Conservation (phyloP, 208 protist genomes). For the Porcisia hertigi region DNA sequence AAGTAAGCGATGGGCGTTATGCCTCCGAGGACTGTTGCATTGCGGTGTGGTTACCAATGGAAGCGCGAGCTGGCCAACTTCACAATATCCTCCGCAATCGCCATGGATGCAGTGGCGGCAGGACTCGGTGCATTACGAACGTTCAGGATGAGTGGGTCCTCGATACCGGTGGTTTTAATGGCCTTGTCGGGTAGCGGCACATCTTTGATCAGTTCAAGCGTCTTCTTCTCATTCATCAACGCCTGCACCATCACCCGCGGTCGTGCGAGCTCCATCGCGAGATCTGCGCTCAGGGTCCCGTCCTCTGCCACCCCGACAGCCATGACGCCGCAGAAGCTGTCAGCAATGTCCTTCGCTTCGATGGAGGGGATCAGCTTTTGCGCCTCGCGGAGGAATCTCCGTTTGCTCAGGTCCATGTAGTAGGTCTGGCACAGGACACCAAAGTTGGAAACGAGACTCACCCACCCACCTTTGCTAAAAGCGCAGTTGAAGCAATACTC, state of each 20-base stretch:
- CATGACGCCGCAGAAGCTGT: conserved; percentile 82
- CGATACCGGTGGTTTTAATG: conserved; percentile 7
- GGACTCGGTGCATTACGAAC: conserved; percentile 92
- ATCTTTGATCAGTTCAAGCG: conserved; percentile 41
- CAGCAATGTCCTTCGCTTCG: conserved; percentile 59
- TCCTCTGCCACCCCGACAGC: conserved; percentile 55
- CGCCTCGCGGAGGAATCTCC: conserved; percentile 63
- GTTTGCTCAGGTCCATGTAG: conserved; percentile 60
- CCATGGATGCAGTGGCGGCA: conserved; percentile 81
- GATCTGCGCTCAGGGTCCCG: conserved; percentile 65
- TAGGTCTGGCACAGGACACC: conserved; percentile 60
- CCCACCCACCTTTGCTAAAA: conserved; percentile 76
- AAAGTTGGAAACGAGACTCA: conserved; percentile 61
- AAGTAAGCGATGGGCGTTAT: background rate
- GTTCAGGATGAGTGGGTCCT: conserved; percentile 71
- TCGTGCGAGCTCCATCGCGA: conserved; percentile 74
- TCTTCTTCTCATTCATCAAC: conserved; percentile 36
- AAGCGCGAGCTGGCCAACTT: conserved; percentile 57
- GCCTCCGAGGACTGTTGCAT: background rate
- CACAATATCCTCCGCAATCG: conserved; percentile 90
- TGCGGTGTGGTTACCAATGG: conserved; percentile 38
- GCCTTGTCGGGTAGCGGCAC: conserved; percentile 15
- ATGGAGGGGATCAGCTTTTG: conserved; percentile 78
- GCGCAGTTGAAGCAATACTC: conserved; percentile 73
- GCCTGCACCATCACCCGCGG: conserved; percentile 55